Evolutionary conservation across 2,329 filamentous ascomycete genomes (phyloP), one percentile per base, ranked within the genome.

Genomic region (Diaporthe vexans): DNA sequence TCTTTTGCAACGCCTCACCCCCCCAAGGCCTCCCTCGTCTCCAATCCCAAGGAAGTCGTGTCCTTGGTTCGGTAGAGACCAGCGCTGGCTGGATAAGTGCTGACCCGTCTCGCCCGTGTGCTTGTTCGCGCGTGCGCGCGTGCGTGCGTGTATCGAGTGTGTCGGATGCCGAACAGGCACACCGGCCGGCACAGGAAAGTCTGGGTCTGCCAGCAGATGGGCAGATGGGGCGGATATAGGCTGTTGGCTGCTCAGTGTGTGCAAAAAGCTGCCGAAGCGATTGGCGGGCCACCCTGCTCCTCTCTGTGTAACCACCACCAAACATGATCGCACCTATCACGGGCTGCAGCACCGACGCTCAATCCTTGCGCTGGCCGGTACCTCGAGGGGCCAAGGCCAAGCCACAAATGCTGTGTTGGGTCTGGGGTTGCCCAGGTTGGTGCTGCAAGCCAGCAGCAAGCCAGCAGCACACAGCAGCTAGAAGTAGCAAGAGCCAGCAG

Each of bases 261-360:
- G 46, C 63, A 37, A 33, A 33, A 33, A 4, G 46, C 63, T 37
- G 63, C 46, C 29, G 46, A 26, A 8, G 33, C 46, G 63, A 67
- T 67, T 67, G 63, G 63, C 63, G 63, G 63, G 63, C 46, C 46
- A 67, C 63, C 63, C 63, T 67, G 63, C 63, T 52, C 3, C 29
- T 26, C 29, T 26, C 29, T 67, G 63, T 67, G 63, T 67, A 67
- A 67, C 63, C 63, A 67, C 63, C 63, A 67, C 46, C 46, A 37
- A 67, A 52, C 29, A 52, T 67, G 63, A 67, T 67, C 63, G 63
- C 63, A 67, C 63, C 63, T 67, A 67, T 67, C 63, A 67, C 63
- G 46, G 63, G 46, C 26, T 26, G 63, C 46, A 33, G 46, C 63
- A 35, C 46, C 63, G 1, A 19, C 21, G 7, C 63, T 7, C 29